Base-by-base conservation (phyloP, 2,329 filamentous ascomycete species). In the Aspergillus sp. region DNA sequence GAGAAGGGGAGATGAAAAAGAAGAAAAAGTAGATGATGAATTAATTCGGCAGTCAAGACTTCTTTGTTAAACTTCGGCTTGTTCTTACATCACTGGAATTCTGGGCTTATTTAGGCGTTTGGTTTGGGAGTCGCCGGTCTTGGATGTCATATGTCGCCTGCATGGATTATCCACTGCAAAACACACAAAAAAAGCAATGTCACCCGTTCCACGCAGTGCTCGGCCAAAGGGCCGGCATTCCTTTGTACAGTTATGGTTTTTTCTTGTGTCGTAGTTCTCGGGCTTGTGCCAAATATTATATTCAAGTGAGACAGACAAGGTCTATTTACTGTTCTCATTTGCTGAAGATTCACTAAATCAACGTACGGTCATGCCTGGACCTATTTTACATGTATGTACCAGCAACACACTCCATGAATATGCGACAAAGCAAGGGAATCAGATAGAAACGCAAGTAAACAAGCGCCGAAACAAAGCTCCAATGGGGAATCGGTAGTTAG, bases 61-160 rank as follows among this genome's bases (percentile, higher is more conserved):
- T 62, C 55, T 63, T n/a, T 18, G 54, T 51, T 39, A 36, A 47
- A 26, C 42, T 55, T 31, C 45, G 52, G 31, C 53, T 58, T 20
- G 53, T 58, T 58, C 32, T 59, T 58, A 36, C 53, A 55, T 56
- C 63, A 57, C 65, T 57, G 63, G 60, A 53, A 59, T 42, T 60
- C 58, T 65, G 61, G 66, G 61, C 56, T 67, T 65, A 54, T 62
- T 53, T 56, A n/a, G 66, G 66, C 64, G 66, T 68, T 65, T 59
- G 65, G 65, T 24, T 59, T 61, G 64, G 66, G 64, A 64, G 63
- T 68, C 60, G 49, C 56, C 58, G 65, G 64, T 67, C 59, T 62
- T 59, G 60, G 47, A 60, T 61, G 52, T 62, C 60, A 60, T 58
- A 42, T 42, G 18, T 57, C 52, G 58, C 56, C 57, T 31, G 52